Percentiles rank a stretch among this genome's conserved stretches.
phyloP scores from a whole-genome alignment of 495 filamentous ascomycete species.

The Poronia punctata region DNA sequence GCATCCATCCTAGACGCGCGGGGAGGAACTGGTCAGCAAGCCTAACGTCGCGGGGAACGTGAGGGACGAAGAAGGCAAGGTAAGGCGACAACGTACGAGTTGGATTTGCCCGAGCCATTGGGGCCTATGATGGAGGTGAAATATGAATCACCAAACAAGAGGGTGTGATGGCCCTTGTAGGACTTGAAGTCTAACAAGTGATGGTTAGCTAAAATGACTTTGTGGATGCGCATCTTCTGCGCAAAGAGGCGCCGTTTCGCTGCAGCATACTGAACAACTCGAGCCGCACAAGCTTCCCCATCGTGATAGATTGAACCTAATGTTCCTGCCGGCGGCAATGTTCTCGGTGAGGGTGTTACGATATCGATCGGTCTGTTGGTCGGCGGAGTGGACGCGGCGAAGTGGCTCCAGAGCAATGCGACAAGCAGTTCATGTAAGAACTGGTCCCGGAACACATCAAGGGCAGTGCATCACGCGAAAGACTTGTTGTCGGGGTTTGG shows the following conservation, averaged over 20 bases:
- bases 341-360: conserved; percentile 1
- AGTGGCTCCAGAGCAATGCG: conserved; percentile 4
- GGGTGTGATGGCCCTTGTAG: conserved; percentile 88
- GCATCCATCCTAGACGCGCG: conserved; percentile 76
- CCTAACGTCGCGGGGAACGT: background rate
- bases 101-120: conserved; percentile 99
- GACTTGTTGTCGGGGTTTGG: too few relatives aligned
- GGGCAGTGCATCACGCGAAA: conserved; percentile 7
- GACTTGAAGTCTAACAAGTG: conserved; percentile 83
- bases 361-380: background rate
- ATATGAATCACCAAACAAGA: conserved; percentile 96
- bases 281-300: conserved; percentile 86
- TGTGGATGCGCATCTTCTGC: conserved; percentile 8
- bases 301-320: conserved; percentile 22
- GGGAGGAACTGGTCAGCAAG: conserved; percentile 5
- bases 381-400: conserved; percentile 4
- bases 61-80: background rate
- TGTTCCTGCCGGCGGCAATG: background rate
- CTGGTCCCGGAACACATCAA: conserved; percentile 3
- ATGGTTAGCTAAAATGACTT: conserved; percentile 15
- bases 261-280: conserved; percentile 79
- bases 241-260: background rate
- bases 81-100: conserved; percentile 62
- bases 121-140: conserved; percentile 99
- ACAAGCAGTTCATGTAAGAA: conserved; percentile 4